Evolutionary conservation across 371 early-diverging fungal species (phyloP), one percentile per base, ranked within the genome.

Genomic region (Haplosporangium sp.): DNA sequence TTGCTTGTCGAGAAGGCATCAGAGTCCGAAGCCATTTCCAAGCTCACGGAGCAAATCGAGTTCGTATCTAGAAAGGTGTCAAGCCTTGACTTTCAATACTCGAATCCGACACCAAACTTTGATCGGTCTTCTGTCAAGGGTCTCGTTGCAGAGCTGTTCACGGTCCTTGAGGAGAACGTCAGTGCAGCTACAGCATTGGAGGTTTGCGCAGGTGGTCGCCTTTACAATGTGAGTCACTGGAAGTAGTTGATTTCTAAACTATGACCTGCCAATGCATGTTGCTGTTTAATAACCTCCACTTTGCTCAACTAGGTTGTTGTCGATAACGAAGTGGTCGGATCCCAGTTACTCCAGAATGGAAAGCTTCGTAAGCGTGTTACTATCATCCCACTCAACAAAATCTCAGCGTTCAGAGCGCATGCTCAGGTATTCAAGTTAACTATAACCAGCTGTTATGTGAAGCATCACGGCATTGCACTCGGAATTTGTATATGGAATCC

Each of bases 381-480:
- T 6, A 87, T 99, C 38, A 97, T 99, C 65, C 99, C 99, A 8
- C 84, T 99, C 11, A 98, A 97, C 89, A 98, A 97, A 80, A 98
- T 99, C 51, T 82, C 85, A 29, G 86, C 92, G 0, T 87, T 83
- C 61, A 84, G 64, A 59, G 84, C 92, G 12, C 84, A 90, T 9
- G 89, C 92, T 6, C 88, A 92, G 83, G 89, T 91, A 69, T 56
- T 73, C 36, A 40, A n/a, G 7, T 11, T 1, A 29, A 29, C 29
- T 29, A 29, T 29, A 1, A 4, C 29, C 29, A 29, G 29, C 29
- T 4, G 29, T 29, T 29, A 29, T 29, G 29, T 29, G 29, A 29
- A 4, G 29, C 29, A 4, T 29, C 29, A 10, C 6, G 29, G 29
- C 29, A 29, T 29, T 29, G 29, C 4, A 29, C 29, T 29, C 29